A percentile compares a stretch with the other conserved stretches of the same genome.
Evolutionary conservation across 768 basidiomycete species (phyloP).

Genomic region (Phylloporus scabripes): DNA sequence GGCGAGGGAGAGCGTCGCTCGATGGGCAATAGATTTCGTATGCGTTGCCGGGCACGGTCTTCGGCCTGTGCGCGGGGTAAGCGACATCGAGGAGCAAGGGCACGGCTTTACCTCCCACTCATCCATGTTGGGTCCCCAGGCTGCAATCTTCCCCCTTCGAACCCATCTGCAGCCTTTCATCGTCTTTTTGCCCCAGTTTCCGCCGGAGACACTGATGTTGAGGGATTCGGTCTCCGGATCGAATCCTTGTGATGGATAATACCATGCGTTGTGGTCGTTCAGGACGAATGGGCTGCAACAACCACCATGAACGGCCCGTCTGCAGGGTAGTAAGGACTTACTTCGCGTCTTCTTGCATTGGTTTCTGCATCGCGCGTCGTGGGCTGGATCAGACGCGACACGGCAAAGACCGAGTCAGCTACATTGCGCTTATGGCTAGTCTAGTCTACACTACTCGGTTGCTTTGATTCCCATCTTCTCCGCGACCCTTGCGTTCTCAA

Average conservation of each 20-base stretch:
- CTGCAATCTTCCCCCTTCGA: constrained; percentile 71
- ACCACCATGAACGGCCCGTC: constrained; percentile 6
- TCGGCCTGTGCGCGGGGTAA: constrained; percentile 50
- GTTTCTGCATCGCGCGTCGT: constrained; percentile 20
- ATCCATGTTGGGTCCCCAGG: constrained; percentile 80
- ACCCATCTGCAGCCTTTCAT: constrained; percentile 76
- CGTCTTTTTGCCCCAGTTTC: constrained; percentile 85
- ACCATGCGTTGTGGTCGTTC: constrained; percentile 76
- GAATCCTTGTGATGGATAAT: constrained; percentile 76
- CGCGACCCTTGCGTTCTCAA: constrained; percentile 65
- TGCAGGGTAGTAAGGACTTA: constrained; percentile 8
- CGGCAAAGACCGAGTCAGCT: constrained; percentile 22
- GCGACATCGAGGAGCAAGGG: constrained; percentile 5
- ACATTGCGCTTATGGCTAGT: no score
- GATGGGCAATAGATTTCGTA: constrained; percentile 59
- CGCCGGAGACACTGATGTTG: constrained; percentile 42
- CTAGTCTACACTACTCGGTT: neutral
- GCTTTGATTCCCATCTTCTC: constrained; percentile 30
- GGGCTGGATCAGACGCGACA: neutral
- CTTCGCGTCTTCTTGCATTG: constrained; percentile 30
- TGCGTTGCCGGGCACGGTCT: constrained; percentile 76
- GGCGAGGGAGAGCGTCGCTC: constrained; percentile 66
- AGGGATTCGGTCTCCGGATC: constrained; percentile 60
- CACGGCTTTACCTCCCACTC: constrained; percentile 70
- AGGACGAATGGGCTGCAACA: constrained; percentile 40